A percentile compares a stretch with the other conserved stretches of the same genome.
Evolutionary conservation across 129 eudicot genomes (phyloP).

Genomic region (Smallanthus sonchifolius): DNA sequence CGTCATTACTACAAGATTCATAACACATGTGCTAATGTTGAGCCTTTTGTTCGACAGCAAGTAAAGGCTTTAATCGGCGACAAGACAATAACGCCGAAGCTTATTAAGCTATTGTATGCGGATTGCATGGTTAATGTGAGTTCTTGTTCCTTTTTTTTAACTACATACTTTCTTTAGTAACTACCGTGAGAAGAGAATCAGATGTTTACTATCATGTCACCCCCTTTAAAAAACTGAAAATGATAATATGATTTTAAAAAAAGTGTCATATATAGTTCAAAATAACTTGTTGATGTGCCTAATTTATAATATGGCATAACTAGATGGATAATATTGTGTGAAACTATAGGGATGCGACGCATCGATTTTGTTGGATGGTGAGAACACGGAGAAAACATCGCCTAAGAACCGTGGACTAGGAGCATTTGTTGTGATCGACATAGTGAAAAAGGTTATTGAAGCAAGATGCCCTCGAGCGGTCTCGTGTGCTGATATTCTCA

Average conservation of each 20-base stretch:
- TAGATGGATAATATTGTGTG: not conserved
- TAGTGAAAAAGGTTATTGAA: slow-evolving; percentile 68
- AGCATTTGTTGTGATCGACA: slow-evolving; percentile 53
- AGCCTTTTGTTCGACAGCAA: slow-evolving; percentile 57
- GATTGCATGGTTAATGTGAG: slow-evolving; percentile 93
- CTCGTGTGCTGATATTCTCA: slow-evolving; percentile 87
- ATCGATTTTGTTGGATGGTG: slow-evolving; percentile 74
- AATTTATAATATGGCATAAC: too few relatives aligned
- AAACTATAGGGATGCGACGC: slow-evolving; percentile 85
- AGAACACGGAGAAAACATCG: slow-evolving; percentile 57
- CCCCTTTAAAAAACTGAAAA: too few relatives aligned
- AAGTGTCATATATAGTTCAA: too few relatives aligned
- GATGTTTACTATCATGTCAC: too few relatives aligned
- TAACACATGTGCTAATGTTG: slow-evolving; percentile 64
- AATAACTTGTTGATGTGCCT: too few relatives aligned
- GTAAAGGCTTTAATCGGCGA: slow-evolving; percentile 35
- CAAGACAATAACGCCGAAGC: slow-evolving; percentile 59
- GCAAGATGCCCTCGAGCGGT: slow-evolving; percentile 60
- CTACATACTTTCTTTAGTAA: too few relatives aligned
- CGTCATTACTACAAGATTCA: slow-evolving; percentile 72
- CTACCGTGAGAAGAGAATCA: too few relatives aligned
- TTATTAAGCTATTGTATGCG: slow-evolving; percentile 67
- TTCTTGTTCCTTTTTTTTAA: not conserved
- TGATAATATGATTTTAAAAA: too few relatives aligned
- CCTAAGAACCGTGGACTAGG: slow-evolving; percentile 54